Evolutionary conservation across 805 yeast genomes (phyloP), one percentile per base, ranked within the genome.

Genomic region (Brettanomyces sp.): DNA sequence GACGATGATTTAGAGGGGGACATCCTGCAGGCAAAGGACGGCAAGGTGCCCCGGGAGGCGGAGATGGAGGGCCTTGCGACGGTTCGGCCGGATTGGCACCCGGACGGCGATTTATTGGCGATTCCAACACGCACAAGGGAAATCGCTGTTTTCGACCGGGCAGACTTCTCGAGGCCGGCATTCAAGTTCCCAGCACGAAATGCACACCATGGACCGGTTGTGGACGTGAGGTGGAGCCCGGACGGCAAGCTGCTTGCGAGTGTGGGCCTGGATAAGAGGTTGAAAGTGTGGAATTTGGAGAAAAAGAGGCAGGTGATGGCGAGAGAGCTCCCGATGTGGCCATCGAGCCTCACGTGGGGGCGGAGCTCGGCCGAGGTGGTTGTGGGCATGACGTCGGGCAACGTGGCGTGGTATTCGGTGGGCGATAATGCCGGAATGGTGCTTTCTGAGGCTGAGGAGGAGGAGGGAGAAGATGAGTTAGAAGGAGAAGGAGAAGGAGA

Each of bases 11-110:
- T 52, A 18, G 42, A 45, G 11, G 43, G 22, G 18, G 49, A 39
- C 36, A 49, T 34, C 39, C 43, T 41, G 5, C 43, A 41, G 4
- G 49, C 48, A 6, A 8, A 22, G 5, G 52, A 52, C 5, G 62
- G 58, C 37, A 72, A 68, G n/a, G 41, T 13, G n/a, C n/a, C 41
- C n/a, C 11, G 3, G 21, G 7, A 14, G 22, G 7, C 21, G n/a
- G 22, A 36, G 38, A 18, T 24, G 14, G 28, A 9, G 23, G 43
- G 36, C 69, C 45, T 56, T 38, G 42, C 57, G 3, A 47, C 80
- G 24, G 72, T 85, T 0, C 73, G 73, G 38, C 72, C 79, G 2
- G 76, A 74, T 35, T 88, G 95, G 95, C 76, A 79, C 47, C 76
- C 83, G 2, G 69, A 73, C 45, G 95, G 95, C 14, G 76, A 76